Evolutionary conservation across 139 green algal genomes (phyloP).

Genomic region (Eudorina sp.): DNA sequence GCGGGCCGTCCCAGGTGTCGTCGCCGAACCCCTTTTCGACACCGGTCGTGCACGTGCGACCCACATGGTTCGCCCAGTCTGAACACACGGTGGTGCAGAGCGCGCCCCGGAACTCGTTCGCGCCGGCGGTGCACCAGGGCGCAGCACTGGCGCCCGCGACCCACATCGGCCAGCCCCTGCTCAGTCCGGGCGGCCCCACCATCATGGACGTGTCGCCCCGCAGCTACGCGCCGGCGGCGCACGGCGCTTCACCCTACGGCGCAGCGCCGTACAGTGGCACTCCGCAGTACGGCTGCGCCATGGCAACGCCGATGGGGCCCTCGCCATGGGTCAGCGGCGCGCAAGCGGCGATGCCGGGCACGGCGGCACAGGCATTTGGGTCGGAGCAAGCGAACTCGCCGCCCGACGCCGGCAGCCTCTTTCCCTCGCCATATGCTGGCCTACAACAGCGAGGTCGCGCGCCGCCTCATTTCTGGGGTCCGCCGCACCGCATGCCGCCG

Average conservation of each 20-base stretch:
- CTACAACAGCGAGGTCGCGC: too few species aligned
- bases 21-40: not conserved
- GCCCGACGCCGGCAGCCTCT: not conserved
- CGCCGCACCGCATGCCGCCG: too few species aligned
- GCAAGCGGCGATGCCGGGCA: too few species aligned
- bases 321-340: not conserved
- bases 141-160: too few species aligned
- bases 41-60: not conserved
- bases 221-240: not conserved
- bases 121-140: too few species aligned
- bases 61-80: not conserved
- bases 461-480: too few species aligned
- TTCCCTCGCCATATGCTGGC: not conserved
- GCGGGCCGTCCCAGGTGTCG: not conserved
- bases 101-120: too few species aligned
- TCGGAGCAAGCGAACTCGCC: constrained; percentile 12
- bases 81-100: too few species aligned
- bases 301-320: not conserved
- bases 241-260: not conserved
- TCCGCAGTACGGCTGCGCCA: not conserved
- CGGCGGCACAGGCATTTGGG: not conserved
- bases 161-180: not conserved
- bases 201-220: not conserved
- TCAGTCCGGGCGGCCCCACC: too few species aligned
- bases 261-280: not conserved